phyloP scores from a whole-genome alignment of 306 rosid genomes.

The Vigna radiata region DNA sequence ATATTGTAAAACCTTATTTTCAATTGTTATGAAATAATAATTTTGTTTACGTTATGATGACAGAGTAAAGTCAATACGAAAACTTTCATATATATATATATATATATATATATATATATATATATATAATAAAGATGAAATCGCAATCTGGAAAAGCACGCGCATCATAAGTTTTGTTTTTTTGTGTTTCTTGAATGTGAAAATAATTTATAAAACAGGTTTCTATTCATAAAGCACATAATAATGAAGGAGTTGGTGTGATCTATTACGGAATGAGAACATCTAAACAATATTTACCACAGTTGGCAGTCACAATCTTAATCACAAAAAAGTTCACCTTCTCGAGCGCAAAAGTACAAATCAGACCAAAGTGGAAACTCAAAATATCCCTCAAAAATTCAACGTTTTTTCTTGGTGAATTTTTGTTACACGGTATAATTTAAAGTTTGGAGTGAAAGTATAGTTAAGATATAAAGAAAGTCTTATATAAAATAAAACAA shows the following conservation, averaged over 20 bases:
- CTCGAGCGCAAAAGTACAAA: background rate
- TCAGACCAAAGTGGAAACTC: too few species aligned
- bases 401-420: too few species aligned
- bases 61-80: background rate
- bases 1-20: too few species aligned
- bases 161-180: constrained; percentile 26
- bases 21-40: too few species aligned
- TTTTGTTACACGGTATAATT: too few species aligned
- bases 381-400: too few species aligned
- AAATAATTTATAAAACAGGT: background rate
- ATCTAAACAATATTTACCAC: constrained; percentile 30
- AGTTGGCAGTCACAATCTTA: constrained; percentile 18
- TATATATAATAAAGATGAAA: background rate
- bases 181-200: constrained; percentile 11
- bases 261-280: background rate
- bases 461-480: too few species aligned
- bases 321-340: background rate
- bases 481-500: too few species aligned
- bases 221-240: constrained; percentile 19
- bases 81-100: background rate
- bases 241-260: constrained; percentile 30
- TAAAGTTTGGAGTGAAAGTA: too few species aligned
- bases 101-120: too few species aligned
- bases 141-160: constrained; percentile 9
- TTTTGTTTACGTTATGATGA: background rate